Base-by-base conservation (phyloP, 177 flowering plant genomes). In the Viscum album region DNA sequence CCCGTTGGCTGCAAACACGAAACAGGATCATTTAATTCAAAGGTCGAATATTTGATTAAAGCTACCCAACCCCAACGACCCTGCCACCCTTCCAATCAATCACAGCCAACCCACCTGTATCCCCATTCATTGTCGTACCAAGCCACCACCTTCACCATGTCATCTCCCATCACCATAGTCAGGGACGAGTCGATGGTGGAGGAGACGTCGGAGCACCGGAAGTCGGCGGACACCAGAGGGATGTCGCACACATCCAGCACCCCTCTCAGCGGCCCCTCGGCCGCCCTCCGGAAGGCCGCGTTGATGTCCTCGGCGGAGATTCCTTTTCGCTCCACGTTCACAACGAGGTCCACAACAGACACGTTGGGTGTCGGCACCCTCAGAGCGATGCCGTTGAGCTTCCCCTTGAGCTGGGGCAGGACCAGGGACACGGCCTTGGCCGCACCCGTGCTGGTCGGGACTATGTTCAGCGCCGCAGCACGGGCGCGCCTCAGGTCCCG, bases 111-210 rank as follows among this genome's bases (percentile, higher is more conserved):
- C 77, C 69, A 94, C 98, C 98, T 94, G 87, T 94, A 94, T 2
- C 98, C 98, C 98, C 98, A 94, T 71, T 94, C 98, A 67, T 94
- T 94, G 84, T 94, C 98, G 64, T 94, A 94, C 98, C 98, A 91
- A 45, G 98, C 98, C 2, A 94, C 96, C 33, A 94, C 96, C 87
- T 91, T 94, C 70, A 94, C 89, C 98, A 94, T 94, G 68, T 91
- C 98, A 63, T 89, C 98, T 23, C 98, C 98, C 98, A 94, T 94
- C 69, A 94, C 98, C 98, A 94, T 94, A 67, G 96, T 88, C 70
- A 94, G 71, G 0, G 98, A 94, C 1, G 98, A 87, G 70, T 94
- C 98, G 12, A 94, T 91, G 81, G 97, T 91, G 61, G 92, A 78
- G 21, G 98, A 94, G 29, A 94, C 96, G 71, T 94, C 98, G 24